Evolutionary conservation across 2,329 filamentous ascomycete genomes (phyloP).

Genomic region (Talaromyces sp.): DNA sequence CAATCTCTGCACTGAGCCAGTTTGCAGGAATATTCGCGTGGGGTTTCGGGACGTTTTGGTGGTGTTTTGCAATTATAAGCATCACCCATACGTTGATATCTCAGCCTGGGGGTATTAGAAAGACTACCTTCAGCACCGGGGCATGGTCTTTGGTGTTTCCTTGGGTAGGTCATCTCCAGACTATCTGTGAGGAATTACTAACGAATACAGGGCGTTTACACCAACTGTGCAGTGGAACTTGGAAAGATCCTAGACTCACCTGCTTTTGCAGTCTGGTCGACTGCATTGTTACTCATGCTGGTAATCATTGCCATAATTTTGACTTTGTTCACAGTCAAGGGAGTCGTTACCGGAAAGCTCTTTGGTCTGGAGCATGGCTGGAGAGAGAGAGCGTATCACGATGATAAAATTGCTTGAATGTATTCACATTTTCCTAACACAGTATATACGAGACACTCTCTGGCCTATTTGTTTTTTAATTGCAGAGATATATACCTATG

Average conservation of each 20-base stretch:
- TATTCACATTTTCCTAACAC: background rate
- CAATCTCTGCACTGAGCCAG: slow-evolving; percentile 37
- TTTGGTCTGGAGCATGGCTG: slow-evolving; percentile 23
- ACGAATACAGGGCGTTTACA: slow-evolving; percentile 38
- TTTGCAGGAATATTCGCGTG: slow-evolving; percentile 41
- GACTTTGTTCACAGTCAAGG: slow-evolving; percentile 34
- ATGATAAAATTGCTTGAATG: background rate
- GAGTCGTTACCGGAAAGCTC: slow-evolving; percentile 32
- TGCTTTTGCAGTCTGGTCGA: slow-evolving; percentile 42
- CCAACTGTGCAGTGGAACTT: slow-evolving; percentile 40
- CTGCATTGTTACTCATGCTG: slow-evolving; percentile 36
- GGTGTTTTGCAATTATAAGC: slow-evolving; percentile 41
- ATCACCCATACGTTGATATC: slow-evolving; percentile 30
- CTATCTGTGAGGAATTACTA: background rate
- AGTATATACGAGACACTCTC: background rate
- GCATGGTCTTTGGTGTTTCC: slow-evolving; percentile 43
- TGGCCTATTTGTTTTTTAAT: background rate
- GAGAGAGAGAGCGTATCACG: background rate
- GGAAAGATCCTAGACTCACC: slow-evolving; percentile 40
- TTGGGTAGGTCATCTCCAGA: slow-evolving; percentile 32
- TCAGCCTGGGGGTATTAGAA: slow-evolving; percentile 25
- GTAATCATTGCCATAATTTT: slow-evolving; percentile 36
- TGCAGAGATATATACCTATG: no score
- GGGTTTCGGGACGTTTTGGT: slow-evolving; percentile 46
- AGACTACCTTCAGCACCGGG: slow-evolving; percentile 31